Evolutionary conservation across 768 basidiomycete genomes (phyloP).

Genomic region (Panaeolus papilionaceus): DNA sequence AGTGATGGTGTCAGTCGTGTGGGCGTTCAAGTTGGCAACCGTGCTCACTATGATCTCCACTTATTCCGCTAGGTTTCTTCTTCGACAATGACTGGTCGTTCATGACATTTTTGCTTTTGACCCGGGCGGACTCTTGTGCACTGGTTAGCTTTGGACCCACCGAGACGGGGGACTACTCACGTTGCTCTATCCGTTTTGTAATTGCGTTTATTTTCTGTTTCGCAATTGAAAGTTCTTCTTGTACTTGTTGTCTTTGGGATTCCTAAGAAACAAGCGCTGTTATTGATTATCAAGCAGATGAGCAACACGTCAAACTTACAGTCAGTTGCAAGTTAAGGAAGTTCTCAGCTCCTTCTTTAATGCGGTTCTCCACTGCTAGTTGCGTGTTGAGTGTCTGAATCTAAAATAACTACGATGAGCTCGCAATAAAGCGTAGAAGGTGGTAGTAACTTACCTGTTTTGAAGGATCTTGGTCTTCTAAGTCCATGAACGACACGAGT

Average conservation of each 20-base stretch:
- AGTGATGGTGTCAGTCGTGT: background rate
- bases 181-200: constrained; percentile 56
- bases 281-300: constrained; percentile 17
- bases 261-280: constrained; percentile 34
- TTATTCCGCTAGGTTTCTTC: constrained; percentile 25
- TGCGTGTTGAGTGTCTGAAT: constrained; percentile 70
- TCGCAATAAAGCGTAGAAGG: constrained; percentile 5
- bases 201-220: constrained; percentile 75
- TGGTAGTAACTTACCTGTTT: constrained; percentile 46
- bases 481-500: constrained; percentile 43
- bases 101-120: constrained; percentile 26
- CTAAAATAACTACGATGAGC: constrained; percentile 40
- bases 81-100: constrained; percentile 24
- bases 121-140: constrained; percentile 34
- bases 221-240: constrained; percentile 79
- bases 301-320: constrained; percentile 39
- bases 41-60: background rate
- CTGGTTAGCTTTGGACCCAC: constrained; percentile 16
- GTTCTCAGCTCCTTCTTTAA: constrained; percentile 93
- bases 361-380: constrained; percentile 77
- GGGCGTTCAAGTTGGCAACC: background rate
- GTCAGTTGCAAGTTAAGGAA: constrained; percentile 72
- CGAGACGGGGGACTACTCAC: constrained; percentile 44
- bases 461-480: constrained; percentile 51
- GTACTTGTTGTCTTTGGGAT: constrained; percentile 71